Base-by-base conservation (phyloP, 352 stramenopile genomes). In the Globisporangium ultimum region DNA sequence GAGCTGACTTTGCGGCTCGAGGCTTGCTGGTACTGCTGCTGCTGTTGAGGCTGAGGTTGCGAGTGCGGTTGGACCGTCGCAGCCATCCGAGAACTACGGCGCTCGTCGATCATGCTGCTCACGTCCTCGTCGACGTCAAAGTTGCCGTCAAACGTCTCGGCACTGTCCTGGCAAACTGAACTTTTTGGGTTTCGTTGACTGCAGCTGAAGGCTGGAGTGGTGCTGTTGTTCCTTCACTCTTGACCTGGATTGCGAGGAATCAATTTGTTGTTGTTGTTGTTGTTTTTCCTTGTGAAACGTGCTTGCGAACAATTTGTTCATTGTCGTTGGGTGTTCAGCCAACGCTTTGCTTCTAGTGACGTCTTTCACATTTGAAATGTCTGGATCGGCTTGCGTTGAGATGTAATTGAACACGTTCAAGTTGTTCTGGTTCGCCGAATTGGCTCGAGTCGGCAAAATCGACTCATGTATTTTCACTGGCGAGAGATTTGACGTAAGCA, bases 1-100 rank as follows among this genome's bases (percentile, higher is more conserved):
- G 67, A 66, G 36, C 54, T 64, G 13, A 43, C 43, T 14, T 59
- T 59, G 53, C 53, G 53, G 22, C 22, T 36, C 52, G 46, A 12
- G 22, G 22, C 24, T 42, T 46, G 41, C 15, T 58, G 53, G 0
- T 15, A 22, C 15, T 9, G 28, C 8, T 56, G 48, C 24, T 28
- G 24, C 24, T 28, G 24, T 28, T 28, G 24, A 28, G 24, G 24
- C 28, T 36, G 28, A 36, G 3, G 28, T 3, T 36, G 48, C 3
- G 20, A 22, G n/a, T 61, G 55, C n/a, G 32, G 17, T 20, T 50
- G 41, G 20, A 21, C 40, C 32, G 36, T 15, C 15, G 36, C 15
- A 12, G 20, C 21, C 34, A 21, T 12, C 36, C 49, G 53, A 42
- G 59, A 60, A 15, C 41, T 48, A 32, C 46, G 59, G 4, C 43